Base-by-base conservation (phyloP, 495 filamentous ascomycete species). In the Podospora didyma region DNA sequence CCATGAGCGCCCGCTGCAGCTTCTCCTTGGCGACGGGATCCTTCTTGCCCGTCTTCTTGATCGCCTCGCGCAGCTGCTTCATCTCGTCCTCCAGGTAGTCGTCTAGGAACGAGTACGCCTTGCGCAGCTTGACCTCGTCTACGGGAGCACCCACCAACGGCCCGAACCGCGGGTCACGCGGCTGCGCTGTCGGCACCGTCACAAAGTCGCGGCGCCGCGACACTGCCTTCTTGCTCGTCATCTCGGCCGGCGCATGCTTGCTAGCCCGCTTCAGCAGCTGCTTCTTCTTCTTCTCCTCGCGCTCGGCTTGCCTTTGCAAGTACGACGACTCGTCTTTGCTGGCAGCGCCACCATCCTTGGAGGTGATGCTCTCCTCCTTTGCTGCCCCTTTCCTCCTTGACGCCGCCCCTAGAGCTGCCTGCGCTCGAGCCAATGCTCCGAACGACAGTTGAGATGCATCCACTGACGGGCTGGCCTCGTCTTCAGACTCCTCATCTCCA, bases 231-330 rank as follows among this genome's bases (percentile, higher is more conserved):
- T 92, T 96, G 71, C 87, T 89, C 1, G 89, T 85, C 53, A 90
- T 79, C 42, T 89, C 86, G 49, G 82, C 79, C 0, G 94, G 94
- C 0, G 94, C 94, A 69, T 97, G 91, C 69, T 98, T 98, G 69
- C 78, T 89, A 22, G 84, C 63, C 11, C 92, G 86, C 19, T 56
- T 51, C 31, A 45, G 37, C 2, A 28, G 42, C 7, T 31, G n/a
- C 22, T 53, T n/a, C n/a, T 28, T 10, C 44, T 64, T 61, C 11
- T 63, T 58, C 23, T 63, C 39, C 14, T 57, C 48, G 49, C 23
- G n/a, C 47, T 23, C 57, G 45, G 26, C 52, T 22, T 11, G 6
- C 22, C 14, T 7, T n/a, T 10, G 9, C 22, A 61, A 46, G 47
- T 53, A 4, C 54, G 37, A 28, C 39, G 12, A 14, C 39, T 42